These are phyloP conservation scores for Daldinia eschscholtzii DNA, from an alignment of 2,329 filamentous ascomycete genomes.

Conservation along the genomic window DNA sequence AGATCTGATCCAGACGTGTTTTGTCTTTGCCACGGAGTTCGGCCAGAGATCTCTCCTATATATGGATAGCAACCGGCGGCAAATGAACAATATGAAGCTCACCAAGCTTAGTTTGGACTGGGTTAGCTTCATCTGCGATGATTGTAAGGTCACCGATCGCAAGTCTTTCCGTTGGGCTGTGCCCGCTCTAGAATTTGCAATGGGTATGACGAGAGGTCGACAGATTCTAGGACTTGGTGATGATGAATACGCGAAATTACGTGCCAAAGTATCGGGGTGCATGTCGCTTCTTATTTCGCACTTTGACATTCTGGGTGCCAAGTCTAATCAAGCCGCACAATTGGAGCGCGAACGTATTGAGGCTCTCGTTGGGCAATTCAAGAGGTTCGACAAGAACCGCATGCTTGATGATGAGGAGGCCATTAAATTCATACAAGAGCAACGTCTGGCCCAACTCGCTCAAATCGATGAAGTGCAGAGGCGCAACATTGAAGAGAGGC, in stretches of 20 bases:
- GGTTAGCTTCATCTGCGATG: constrained; percentile 98
- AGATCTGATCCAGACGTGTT: constrained; percentile 97
- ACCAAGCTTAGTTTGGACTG: constrained; percentile 94
- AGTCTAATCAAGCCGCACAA: constrained; percentile 92
- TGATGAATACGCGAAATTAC: constrained; percentile 84
- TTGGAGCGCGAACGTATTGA: constrained; percentile 92
- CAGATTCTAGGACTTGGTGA: constrained; percentile 93
- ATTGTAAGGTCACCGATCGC: constrained; percentile 92
- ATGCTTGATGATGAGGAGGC: constrained; percentile 88
- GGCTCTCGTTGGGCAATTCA: constrained; percentile 79
- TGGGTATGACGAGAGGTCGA: constrained; percentile 94
- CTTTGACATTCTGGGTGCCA: constrained; percentile 98
- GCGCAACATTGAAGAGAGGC: constrained; percentile 84
- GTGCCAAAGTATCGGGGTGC: constrained; percentile 92
- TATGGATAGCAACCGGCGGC: constrained; percentile 93
- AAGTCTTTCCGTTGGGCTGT: constrained; percentile 99
- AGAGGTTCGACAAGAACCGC: constrained; percentile 81
- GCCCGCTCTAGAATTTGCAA: constrained; percentile 92
- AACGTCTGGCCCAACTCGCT: constrained; percentile 78
- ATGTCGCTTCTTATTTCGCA: constrained; percentile 98
- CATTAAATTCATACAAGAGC: constrained; percentile 76
- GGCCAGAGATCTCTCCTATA: constrained; percentile 93
- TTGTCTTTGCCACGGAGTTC: constrained; percentile 98
- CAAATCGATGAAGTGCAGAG: constrained; percentile 83
- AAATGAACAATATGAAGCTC: constrained; percentile 97